Evolutionary conservation across 495 filamentous ascomycete genomes (phyloP).

Genomic region (Neurospora tetrasperma): DNA sequence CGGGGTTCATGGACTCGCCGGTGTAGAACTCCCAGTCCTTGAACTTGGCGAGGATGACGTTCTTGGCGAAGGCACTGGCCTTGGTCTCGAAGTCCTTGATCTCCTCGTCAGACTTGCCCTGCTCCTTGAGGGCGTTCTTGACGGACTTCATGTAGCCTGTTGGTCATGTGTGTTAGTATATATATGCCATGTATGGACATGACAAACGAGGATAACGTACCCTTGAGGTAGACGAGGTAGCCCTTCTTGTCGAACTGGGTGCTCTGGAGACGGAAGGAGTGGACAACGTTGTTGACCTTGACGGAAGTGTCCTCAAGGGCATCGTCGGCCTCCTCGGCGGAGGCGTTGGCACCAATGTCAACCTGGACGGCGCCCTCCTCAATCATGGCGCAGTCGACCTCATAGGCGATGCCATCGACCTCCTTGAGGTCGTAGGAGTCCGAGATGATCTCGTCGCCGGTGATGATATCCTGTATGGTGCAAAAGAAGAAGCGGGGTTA

Average conservation of each 20-base stretch:
- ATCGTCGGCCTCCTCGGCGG: conserved; percentile 80
- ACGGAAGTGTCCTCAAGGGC: conserved; percentile 53
- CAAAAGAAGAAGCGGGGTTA: conserved; percentile 9
- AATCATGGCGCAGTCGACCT: conserved; percentile 86
- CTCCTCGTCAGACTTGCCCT: conserved; percentile 47
- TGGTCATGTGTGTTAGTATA: background rate
- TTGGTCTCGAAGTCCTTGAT: conserved; percentile 69
- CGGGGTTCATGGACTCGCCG: conserved; percentile 80
- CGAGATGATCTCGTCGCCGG: conserved; percentile 90
- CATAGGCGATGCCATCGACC: conserved; percentile 69
- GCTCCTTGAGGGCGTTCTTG: conserved; percentile 55
- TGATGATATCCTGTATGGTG: conserved; percentile 63
- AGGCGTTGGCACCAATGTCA: conserved; percentile 92
- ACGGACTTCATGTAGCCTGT: conserved; percentile 84
- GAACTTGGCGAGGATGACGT: conserved; percentile 74
- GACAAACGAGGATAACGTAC: conserved; percentile 29
- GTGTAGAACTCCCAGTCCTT: conserved; percentile 93
- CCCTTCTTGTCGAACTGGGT: conserved; percentile 75
- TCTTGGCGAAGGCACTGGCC: conserved; percentile 58
- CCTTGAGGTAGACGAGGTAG: conserved; percentile 72
- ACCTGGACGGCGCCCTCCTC: conserved; percentile 61
- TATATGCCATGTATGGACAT: background rate
- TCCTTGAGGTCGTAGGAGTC: conserved; percentile 75
- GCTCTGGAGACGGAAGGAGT: conserved; percentile 79
- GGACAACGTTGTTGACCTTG: conserved; percentile 87